Percentiles rank a stretch among this genome's conserved stretches.
phyloP scores from a whole-genome alignment of 176 grass and related monocot genomes.

The Oryza glumipatula region DNA sequence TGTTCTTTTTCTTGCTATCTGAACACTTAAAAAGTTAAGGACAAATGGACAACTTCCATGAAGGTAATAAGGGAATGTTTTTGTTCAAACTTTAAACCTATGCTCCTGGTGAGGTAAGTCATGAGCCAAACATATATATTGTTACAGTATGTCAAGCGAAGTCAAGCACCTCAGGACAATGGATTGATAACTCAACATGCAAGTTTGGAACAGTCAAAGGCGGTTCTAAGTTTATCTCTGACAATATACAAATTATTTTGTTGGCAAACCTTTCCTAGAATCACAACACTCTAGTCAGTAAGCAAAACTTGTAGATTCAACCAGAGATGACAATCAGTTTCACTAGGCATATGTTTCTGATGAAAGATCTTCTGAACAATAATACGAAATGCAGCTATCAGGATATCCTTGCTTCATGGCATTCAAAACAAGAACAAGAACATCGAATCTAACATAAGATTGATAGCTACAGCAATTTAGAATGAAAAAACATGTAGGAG shows the following conservation, averaged over 20 bases:
- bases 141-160: conserved; percentile 6
- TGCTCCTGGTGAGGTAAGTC: conserved; percentile 14
- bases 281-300: not conserved
- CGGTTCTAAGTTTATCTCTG: not conserved
- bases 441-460: conserved; percentile 13
- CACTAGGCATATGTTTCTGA: not conserved
- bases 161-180: not conserved
- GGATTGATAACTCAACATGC: not conserved
- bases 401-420: conserved; percentile 8
- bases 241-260: conserved; percentile 16
- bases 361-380: not conserved
- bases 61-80: conserved; percentile 1
- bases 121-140: not conserved
- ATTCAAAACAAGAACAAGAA: conserved; percentile 8
- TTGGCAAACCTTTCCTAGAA: not conserved
- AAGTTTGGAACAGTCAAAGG: conserved; percentile 12
- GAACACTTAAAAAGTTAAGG: not conserved
- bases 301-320: conserved; percentile 4
- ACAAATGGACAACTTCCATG: not conserved
- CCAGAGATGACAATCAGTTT: conserved; percentile 22
- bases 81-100: not conserved
- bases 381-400: conserved; percentile 14
- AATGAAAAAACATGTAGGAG: not conserved
- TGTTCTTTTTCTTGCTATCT: not conserved
- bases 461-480: conserved; percentile 1